Evolutionary conservation across 176 grass and related monocot genomes (phyloP), one percentile per base, ranked within the genome.

Genomic region (Lolium multiflorum): DNA sequence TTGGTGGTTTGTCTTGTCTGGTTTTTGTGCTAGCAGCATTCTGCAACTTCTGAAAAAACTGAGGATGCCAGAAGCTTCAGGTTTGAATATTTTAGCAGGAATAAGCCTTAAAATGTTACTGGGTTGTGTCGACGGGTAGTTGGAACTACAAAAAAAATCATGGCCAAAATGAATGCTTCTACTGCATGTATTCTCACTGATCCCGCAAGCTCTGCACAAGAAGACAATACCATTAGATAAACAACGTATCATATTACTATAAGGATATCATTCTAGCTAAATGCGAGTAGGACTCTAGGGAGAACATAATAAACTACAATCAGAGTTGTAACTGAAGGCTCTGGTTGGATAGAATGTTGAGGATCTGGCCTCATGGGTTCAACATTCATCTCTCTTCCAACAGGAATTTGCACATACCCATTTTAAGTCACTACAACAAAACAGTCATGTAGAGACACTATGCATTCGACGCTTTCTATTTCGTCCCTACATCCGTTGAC

Each of bases 201-300:
- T 90, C 80, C 3, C 38, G 80, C 15, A 13, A 84, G 82, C 67
- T 87, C 89, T 90, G 89, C 46, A 55, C 5, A 21, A 21, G 16
- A 79, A 68, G 11, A 55, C 14, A 83, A 60, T 21, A 65, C 21
- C 49, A 57, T 59, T 52, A 87, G 56, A 82, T 54, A 55, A 48
- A 83, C 15, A 15, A 25, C 38, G 6, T 41, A 25, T 65, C 1
- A 3, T 24, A 14, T 13, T 35, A 28, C n/a, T 64, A 21, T 44
- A 9, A 52, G 7, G 63, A 54, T 31, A 79, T 0, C 31, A 1
- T 79, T 71, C 43, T 0, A 71, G 26, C 4, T 24, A 64, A 71
- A 62, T 6, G 43, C 26, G 9, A 11, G 2, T 0, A 59, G 37
- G 48, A 74, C 37, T 56, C 7, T 55, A 31, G 0, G 8, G 16